These are phyloP conservation scores for Trichoderma parareesei DNA, from an alignment of 495 filamentous ascomycete species.

Conservation along the genomic window DNA sequence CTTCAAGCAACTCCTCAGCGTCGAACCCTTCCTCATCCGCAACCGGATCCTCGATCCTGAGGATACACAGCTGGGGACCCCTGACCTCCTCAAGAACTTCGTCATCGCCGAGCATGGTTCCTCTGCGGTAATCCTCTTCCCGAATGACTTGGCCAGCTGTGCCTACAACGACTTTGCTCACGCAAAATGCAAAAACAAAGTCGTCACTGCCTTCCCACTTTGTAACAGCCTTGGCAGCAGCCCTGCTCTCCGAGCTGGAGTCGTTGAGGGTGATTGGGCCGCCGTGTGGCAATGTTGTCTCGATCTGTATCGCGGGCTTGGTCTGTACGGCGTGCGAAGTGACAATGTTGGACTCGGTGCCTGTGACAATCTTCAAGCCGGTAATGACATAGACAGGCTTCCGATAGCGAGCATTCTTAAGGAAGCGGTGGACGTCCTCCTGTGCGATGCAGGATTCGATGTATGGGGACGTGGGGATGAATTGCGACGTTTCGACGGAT, in stretches of 20 bases:
- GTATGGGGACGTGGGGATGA: not conserved
- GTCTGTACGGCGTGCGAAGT: not conserved
- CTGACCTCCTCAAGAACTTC: not conserved
- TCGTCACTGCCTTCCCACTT: not conserved
- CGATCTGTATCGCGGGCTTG: not conserved
- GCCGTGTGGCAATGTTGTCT: not conserved
- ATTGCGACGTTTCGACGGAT: not conserved
- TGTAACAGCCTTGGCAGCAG: not conserved
- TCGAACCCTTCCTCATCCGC: not conserved
- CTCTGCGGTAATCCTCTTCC: not conserved
- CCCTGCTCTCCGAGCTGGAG: not conserved
- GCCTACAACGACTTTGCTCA: not conserved
- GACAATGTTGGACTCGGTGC: not conserved
- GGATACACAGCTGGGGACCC: not conserved
- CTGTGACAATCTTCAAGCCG: not conserved
- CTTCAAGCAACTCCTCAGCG: not conserved
- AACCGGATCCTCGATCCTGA: not conserved
- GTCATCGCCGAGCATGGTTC: not conserved
- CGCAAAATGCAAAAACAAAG: slow-evolving; percentile 1
- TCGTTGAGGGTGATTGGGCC: not conserved
- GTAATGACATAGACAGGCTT: not conserved
- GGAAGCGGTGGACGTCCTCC: not conserved
- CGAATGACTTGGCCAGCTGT: not conserved
- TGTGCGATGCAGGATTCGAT: not conserved
- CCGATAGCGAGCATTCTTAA: not conserved